Percentiles rank a stretch among this genome's conserved stretches.
These are phyloP conservation scores for Pestalotiopsis sp. DNA, from an alignment of 2,329 filamentous ascomycete species.

Conservation along the genomic window DNA sequence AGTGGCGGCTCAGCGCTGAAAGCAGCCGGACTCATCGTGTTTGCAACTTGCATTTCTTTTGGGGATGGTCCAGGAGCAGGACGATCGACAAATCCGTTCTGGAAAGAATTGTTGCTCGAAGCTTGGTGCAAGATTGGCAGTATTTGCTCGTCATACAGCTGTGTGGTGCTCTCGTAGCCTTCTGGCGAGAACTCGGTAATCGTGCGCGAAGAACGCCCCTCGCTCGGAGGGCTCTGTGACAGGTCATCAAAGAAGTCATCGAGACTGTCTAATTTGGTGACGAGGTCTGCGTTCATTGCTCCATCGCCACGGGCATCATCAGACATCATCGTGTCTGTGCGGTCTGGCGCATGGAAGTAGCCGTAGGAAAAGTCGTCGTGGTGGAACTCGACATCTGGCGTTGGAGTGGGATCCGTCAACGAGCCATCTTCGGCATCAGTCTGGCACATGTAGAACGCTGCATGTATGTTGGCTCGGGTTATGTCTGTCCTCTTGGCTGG, in stretches of 20 bases:
- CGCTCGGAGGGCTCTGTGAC: slow-evolving; percentile 60
- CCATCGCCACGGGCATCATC: slow-evolving; percentile 75
- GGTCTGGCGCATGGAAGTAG: slow-evolving; percentile 72
- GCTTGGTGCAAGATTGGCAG: slow-evolving; percentile 88
- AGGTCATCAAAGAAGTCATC: slow-evolving; percentile 83
- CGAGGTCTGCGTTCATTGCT: slow-evolving; percentile 76
- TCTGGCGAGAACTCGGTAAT: slow-evolving; percentile 68
- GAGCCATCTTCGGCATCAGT: slow-evolving; percentile 62
- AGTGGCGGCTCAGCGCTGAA: slow-evolving; percentile 47
- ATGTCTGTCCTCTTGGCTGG: slow-evolving; percentile 86
- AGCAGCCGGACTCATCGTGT: slow-evolving; percentile 65
- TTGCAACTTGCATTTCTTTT: slow-evolving; percentile 58
- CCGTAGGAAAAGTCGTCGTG: slow-evolving; percentile 84
- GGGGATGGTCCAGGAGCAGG: slow-evolving; percentile 50
- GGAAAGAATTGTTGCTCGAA: slow-evolving; percentile 78
- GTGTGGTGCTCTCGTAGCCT: slow-evolving; percentile 73
- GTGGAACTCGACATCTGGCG: slow-evolving; percentile 90
- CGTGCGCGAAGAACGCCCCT: slow-evolving; percentile 63
- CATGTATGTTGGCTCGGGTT: slow-evolving; percentile 90
- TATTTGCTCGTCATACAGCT: slow-evolving; percentile 91
- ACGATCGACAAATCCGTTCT: slow-evolving; percentile 84
- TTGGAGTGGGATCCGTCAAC: slow-evolving; percentile 63
- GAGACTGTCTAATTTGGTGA: slow-evolving; percentile 76
- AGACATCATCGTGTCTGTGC: slow-evolving; percentile 91
- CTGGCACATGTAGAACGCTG: slow-evolving; percentile 92